These are phyloP conservation scores for Auriscalpium orientale DNA, from an alignment of 768 basidiomycete genomes.

Conservation along the genomic window DNA sequence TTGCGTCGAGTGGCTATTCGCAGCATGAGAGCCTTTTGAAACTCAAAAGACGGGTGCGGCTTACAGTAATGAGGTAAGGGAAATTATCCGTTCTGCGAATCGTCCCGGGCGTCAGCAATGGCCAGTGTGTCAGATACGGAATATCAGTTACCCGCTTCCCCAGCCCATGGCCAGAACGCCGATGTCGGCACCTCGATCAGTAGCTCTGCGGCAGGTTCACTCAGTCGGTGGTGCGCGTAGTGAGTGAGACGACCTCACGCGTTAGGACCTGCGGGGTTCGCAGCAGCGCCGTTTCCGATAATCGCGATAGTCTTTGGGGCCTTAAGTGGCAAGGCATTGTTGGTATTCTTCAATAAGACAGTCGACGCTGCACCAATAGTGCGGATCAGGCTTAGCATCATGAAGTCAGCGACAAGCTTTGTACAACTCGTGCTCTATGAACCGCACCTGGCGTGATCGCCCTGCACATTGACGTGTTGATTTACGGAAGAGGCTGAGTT, in stretches of 20 bases:
- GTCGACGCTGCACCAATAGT: conserved; percentile 55
- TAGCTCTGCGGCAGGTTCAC: conserved; percentile 23
- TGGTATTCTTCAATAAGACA: conserved; percentile 54
- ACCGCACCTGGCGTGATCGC: conserved; percentile 20
- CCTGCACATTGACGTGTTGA: conserved; percentile 33
- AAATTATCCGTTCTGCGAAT: neutral
- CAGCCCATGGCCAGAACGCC: conserved; percentile 59
- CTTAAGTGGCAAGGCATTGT: conserved; percentile 37
- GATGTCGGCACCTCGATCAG: conserved; percentile 47
- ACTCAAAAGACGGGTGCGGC: neutral
- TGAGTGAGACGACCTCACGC: conserved; percentile 24
- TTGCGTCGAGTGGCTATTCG: neutral
- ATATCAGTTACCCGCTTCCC: conserved; percentile 21
- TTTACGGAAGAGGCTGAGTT: conserved; percentile 17
- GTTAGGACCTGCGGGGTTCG: conserved; percentile 45
- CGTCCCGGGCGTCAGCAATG: neutral
- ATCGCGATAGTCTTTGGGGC: conserved; percentile 42
- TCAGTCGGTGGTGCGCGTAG: neutral
- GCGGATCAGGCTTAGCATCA: conserved; percentile 32
- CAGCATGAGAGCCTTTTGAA: neutral
- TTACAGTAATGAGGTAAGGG: conserved; percentile 2
- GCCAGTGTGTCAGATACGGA: too few species aligned
- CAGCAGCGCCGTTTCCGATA: conserved; percentile 51
- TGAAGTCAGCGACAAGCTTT: conserved; percentile 1
- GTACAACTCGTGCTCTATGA: neutral